Base-by-base conservation (phyloP, 805 yeast genomes). In the Candida nonsorbophila region DNA sequence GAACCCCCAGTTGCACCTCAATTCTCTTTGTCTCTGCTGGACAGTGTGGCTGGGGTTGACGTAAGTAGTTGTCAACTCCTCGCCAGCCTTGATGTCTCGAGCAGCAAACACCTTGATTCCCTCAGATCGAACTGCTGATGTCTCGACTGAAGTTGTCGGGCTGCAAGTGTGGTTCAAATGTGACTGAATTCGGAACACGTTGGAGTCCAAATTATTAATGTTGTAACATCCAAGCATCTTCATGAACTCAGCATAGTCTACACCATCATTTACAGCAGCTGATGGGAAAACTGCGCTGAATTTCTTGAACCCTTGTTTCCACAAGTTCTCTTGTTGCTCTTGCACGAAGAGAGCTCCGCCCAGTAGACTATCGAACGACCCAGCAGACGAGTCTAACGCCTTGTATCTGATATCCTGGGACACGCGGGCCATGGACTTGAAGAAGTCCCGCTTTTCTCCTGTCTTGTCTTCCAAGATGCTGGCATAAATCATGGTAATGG, bases 1-100 rank as follows among this genome's bases (percentile, higher is more conserved):
- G 51, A 85, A 85, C 4, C 94, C 94, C 84, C 86, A 85, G 42
- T 80, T 79, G 8, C 77, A 74, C 34, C 88, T 56, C 27, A 85
- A 58, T 38, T 73, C 77, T 38, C 81, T 52, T 43, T 74, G 77
- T 38, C 95, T 69, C 34, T 78, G 74, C 25, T 67, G 72, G 6
- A 78, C 72, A 2, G 75, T 72, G 42, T 74, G 77, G 5, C 59
- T 50, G 2, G 87, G 85, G 42, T 81, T 75, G 2, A 84, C 84
- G 43, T 85, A 85, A 2, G 81, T 67, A 1, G 83, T 75, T 0
- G 73, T 58, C 22, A 85, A 63, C 47, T 84, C 92, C 41, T 81
- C 87, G 12, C 80, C 82, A 2, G 69, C 59, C 28, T 55, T 55
- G 22, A 85, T 74, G 25, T 71, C 74, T 27, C 74, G 61, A 18